Base-by-base conservation (phyloP, 1,284 basidiomycete genomes). In the Cryptococcus sp. region DNA sequence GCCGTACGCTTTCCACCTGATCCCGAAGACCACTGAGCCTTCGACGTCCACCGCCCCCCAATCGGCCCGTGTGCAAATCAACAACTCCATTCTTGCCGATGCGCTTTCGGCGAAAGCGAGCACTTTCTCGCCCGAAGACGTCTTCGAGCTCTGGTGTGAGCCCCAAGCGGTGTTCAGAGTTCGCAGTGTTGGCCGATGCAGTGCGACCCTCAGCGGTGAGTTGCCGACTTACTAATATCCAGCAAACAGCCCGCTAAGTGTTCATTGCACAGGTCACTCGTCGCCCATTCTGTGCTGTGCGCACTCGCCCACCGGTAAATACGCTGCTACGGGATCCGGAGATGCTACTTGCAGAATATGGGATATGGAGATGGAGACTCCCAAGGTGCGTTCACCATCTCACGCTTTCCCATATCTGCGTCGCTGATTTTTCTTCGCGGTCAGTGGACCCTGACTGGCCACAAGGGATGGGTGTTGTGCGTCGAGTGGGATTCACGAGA, bases 91-190 rank as follows among this genome's bases (percentile, higher is more conserved):
- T 47, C 85, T 90, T 66, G 79, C 83, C 3, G 91, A 95, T 70
- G 84, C 94, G 1, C 81, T 96, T 2, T 61, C 60, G 23, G 61
- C 59, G 5, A 65, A 55, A 40, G 59, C 54, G n/a, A 65, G 59
- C 39, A 67, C 65, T 1, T 91, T 91, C 73, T 88, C 89, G 0
- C 84, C 88, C 10, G 93, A 97, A 83, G 91, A 91, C 72, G 84
- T 93, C 13, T 87, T 96, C 60, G 83, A 90, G 54, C 83, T 96
- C 31, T 86, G 88, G 70, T 96, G 93, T 76, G 87, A 93, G 44
- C 95, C 96, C 3, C 93, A 98, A 77, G 93, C 94, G 19, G 90
- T 99, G 2, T 99, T 98, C 80, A 87, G 88, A 66, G 95, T 99
- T 15, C 83, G 94, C 65, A 91, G 91, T 44, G 93, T 96, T 17